A percentile compares a stretch with the other conserved stretches of the same genome.
These are phyloP conservation scores for Camellia granthamiana DNA, from an alignment of 148 eudicot genomes.

Conservation along the genomic window DNA sequence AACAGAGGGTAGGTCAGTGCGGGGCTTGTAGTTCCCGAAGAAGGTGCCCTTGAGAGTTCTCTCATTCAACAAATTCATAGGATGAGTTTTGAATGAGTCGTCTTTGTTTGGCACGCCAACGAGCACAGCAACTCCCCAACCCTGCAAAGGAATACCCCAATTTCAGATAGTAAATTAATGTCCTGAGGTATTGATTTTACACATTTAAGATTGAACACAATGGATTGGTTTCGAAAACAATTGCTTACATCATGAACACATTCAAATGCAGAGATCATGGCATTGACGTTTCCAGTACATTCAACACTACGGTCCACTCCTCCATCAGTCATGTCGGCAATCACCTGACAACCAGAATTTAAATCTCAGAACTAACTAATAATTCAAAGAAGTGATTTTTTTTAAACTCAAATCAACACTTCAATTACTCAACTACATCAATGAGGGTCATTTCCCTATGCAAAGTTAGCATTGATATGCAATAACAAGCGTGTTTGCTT, in stretches of 20 bases:
- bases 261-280: conserved; percentile 48
- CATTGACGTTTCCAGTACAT: conserved; percentile 33
- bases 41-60: conserved; percentile 54
- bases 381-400: too few species aligned
- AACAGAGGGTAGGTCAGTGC: conserved; percentile 36
- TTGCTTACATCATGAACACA: conserved; percentile 40
- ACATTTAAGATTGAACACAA: not conserved
- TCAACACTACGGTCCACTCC: conserved; percentile 39
- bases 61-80: conserved; percentile 42
- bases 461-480: too few species aligned
- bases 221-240: not conserved
- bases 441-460: too few species aligned
- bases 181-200: not conserved
- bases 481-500: too few species aligned
- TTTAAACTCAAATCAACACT: not conserved
- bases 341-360: conserved; percentile 21
- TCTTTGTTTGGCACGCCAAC: conserved; percentile 49
- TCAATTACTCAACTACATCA: too few species aligned
- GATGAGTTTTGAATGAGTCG: conserved; percentile 42
- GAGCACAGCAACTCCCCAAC: conserved; percentile 55
- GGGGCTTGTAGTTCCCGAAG: conserved; percentile 52
- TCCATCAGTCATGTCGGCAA: conserved; percentile 43
- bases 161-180: not conserved
- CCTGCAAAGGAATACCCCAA: conserved; percentile 19
- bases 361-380: not conserved